A percentile compares a stretch with the other conserved stretches of the same genome.
Conservation (phyloP, 257 asterid species). For the Solanum ahanhuiri region DNA sequence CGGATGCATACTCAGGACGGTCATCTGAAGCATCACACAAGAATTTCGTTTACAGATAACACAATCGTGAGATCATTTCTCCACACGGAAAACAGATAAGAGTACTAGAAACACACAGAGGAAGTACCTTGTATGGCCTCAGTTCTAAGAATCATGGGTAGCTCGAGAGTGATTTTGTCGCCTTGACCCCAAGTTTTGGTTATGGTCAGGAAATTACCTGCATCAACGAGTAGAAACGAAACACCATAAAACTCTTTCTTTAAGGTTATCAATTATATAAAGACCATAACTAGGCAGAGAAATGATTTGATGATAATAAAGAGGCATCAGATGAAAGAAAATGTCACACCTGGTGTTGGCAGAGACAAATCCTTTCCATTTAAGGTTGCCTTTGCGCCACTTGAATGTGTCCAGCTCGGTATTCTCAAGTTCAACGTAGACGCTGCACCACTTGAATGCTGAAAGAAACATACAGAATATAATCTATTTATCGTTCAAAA, state of each 20-base stretch:
- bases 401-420: constrained; percentile 53
- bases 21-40: constrained; percentile 39
- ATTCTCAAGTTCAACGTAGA: constrained; percentile 51
- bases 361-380: constrained; percentile 32
- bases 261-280: neutral
- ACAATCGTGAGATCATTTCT: neutral
- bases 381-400: constrained; percentile 36
- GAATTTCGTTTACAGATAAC: neutral
- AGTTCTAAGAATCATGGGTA: constrained; percentile 51
- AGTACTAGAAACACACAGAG: neutral
- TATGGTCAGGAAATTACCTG: constrained; percentile 56
- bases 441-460: constrained; percentile 20
- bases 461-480: constrained; percentile 1
- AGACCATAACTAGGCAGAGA: neutral
- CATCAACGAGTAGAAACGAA: constrained; percentile 3
- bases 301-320: neutral
- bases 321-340: neutral
- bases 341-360: constrained; percentile 37
- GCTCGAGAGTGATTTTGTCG: constrained; percentile 52
- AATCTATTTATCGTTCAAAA: neutral
- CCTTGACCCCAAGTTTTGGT: constrained; percentile 47
- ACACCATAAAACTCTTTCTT: neutral
- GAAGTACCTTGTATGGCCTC: constrained; percentile 72
- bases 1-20: constrained; percentile 45
- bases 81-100: neutral